These are phyloP conservation scores for Trapa incisa DNA, from an alignment of 345 rosid genomes.

Conservation along the genomic window DNA sequence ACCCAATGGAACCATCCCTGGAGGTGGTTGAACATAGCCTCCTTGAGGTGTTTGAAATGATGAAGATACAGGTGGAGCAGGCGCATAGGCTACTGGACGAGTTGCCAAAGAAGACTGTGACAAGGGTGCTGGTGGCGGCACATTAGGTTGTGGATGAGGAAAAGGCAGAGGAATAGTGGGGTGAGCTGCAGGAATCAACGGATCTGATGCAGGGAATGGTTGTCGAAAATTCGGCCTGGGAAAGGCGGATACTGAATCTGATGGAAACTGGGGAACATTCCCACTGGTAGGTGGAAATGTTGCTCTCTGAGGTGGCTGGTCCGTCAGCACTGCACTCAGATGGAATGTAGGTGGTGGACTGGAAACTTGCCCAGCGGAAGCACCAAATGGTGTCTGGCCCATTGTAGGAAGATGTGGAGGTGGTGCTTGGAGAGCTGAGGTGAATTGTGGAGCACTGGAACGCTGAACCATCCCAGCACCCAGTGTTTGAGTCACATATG, in stretches of 20 bases:
- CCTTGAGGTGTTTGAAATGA: constrained; percentile 47
- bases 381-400: constrained; percentile 36
- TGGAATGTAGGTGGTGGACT: constrained; percentile 26
- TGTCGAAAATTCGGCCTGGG: constrained; percentile 45
- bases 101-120: constrained; percentile 37
- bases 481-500: constrained; percentile 31
- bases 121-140: constrained; percentile 34
- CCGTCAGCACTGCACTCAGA: constrained; percentile 48
- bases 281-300: constrained; percentile 25
- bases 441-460: constrained; percentile 43
- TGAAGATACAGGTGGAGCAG: constrained; percentile 25
- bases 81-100: constrained; percentile 38
- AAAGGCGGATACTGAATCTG: constrained; percentile 22
- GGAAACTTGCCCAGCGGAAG: constrained; percentile 39
- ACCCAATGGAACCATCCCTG: constrained; percentile 26
- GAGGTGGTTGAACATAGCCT: constrained; percentile 34
- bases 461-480: constrained; percentile 37
- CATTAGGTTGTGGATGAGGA: constrained; percentile 30
- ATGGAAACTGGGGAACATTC: constrained; percentile 24
- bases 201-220: constrained; percentile 26
- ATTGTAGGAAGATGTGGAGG: constrained; percentile 28
- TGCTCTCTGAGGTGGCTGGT: constrained; percentile 38
- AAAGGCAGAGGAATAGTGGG: constrained; percentile 35
- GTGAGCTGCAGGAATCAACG: constrained; percentile 27
- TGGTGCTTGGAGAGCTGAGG: constrained; percentile 29